Evolutionary conservation across 2,329 filamentous ascomycete species (phyloP).

Genomic region (Botrytis paeoniae): DNA sequence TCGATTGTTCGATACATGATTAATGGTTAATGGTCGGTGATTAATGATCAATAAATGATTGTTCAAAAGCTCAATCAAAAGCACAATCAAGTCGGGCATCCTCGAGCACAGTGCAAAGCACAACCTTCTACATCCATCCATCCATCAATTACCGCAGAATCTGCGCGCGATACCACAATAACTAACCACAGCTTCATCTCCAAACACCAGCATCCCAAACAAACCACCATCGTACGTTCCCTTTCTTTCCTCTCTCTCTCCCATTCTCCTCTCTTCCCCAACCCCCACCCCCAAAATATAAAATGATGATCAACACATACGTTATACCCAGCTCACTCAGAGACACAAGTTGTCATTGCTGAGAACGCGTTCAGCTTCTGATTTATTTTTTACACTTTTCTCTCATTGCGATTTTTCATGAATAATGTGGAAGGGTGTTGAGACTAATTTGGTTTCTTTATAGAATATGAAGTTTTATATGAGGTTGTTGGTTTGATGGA

Average conservation of each 20-base stretch:
- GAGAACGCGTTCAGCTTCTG: slow-evolving; percentile 21
- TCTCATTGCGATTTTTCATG: background rate
- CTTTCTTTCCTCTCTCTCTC: background rate
- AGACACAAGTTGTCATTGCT: slow-evolving; percentile 20
- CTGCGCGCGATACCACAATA: background rate
- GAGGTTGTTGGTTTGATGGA: background rate
- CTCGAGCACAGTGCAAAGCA: too few species aligned
- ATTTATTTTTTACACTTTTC: background rate
- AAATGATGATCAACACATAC: slow-evolving; percentile 21
- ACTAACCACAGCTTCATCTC: background rate
- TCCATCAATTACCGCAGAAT: background rate
- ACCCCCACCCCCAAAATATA: background rate
- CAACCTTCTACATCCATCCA: background rate
- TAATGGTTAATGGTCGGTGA: background rate
- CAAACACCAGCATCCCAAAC: background rate
- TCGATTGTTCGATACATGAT: background rate
- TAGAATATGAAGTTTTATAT: background rate
- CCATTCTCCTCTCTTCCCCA: background rate
- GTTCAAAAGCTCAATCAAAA: too few species aligned
- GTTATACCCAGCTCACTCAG: slow-evolving; percentile 22
- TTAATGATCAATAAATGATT: too few species aligned
- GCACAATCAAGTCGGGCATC: too few species aligned
- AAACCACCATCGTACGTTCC: background rate
- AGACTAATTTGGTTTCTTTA: background rate
- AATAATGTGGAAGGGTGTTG: background rate